Evolutionary conservation across 73 alveolate species (phyloP), one percentile per base, ranked within the genome.

Genomic region (Paramecium primaurelia): DNA sequence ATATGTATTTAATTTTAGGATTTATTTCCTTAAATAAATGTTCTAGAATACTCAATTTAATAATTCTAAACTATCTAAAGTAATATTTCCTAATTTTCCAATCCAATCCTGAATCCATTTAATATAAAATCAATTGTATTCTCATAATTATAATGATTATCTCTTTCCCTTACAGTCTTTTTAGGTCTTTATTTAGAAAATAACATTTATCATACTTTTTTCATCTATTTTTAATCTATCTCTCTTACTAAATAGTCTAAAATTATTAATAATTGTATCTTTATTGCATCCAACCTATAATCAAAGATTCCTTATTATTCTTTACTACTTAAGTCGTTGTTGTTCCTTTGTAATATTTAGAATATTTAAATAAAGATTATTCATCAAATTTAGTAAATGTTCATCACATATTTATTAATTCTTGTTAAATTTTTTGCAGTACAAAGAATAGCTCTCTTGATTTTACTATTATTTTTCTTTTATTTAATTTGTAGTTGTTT

Each of bases 311-410:
- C 14, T 54, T 54, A 6, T 28, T 36, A 36, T 37, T 3, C 8
- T 25, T 18, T 80, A 44, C 91, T 80, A 87, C 86, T 95, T 95
- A 64, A 97, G 25, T 26, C 97, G 98, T 75, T 92, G 95, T 71
- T 92, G 93, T 69, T 86, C 90, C 32, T 97, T 95, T 34, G 59
- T 58, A 28, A 96, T 86, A 88, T 93, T 95, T 18, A 98, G 99
- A 49, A 90, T 77, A 77, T 95, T 95, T 18, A 97, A 96, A 2
- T 98, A 98, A 58, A 98, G 99, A 25, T 98, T 88, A 75, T 97
- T 98, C 16, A 97, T 80, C 89, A 97, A 58, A 91, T 95, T 96
- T 3, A 93, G 86, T 28, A 95, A 86, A 14, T 98, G 99, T 49
- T 95, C 95, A 51, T 71, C 77, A 44, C 95, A 92, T 14, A 97